phyloP scores from a whole-genome alignment of 345 rosid species.

The Eutrema japonicum region DNA sequence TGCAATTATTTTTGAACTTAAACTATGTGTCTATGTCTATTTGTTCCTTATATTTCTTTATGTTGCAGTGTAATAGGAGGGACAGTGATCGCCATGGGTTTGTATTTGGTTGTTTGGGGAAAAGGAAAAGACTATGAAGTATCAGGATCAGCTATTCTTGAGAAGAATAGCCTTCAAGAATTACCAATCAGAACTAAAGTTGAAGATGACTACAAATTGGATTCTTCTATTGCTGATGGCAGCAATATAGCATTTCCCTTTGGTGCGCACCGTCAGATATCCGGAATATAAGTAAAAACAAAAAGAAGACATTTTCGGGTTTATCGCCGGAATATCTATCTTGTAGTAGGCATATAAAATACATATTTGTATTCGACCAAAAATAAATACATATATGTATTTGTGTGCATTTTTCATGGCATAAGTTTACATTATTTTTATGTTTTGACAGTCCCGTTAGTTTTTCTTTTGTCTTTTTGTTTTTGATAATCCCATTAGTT shows the following conservation, averaged over 20 bases:
- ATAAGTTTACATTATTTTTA: neutral
- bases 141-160: neutral
- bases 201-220: slow-evolving; percentile 24
- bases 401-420: slow-evolving; percentile 3
- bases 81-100: slow-evolving; percentile 58
- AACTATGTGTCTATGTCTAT: neutral
- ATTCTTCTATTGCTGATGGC: slow-evolving; percentile 3
- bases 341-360: neutral
- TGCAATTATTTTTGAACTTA: neutral
- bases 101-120: slow-evolving; percentile 70
- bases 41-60: neutral
- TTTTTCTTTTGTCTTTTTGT: no score
- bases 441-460: neutral
- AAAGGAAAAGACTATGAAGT: slow-evolving; percentile 59
- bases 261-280: slow-evolving; percentile 1
- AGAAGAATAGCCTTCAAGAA: slow-evolving; percentile 39
- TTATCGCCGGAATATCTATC: neutral
- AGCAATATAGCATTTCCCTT: slow-evolving; percentile 2
- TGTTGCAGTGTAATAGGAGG: slow-evolving; percentile 65
- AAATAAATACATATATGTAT: slow-evolving; percentile 16
- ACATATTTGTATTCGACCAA: slow-evolving; percentile 1
- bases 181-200: slow-evolving; percentile 47
- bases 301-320: neutral
- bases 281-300: slow-evolving; percentile 13
- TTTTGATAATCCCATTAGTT: no score